Evolutionary conservation across 306 rosid species (phyloP).

Genomic region (Gastrolobium bilobum): DNA sequence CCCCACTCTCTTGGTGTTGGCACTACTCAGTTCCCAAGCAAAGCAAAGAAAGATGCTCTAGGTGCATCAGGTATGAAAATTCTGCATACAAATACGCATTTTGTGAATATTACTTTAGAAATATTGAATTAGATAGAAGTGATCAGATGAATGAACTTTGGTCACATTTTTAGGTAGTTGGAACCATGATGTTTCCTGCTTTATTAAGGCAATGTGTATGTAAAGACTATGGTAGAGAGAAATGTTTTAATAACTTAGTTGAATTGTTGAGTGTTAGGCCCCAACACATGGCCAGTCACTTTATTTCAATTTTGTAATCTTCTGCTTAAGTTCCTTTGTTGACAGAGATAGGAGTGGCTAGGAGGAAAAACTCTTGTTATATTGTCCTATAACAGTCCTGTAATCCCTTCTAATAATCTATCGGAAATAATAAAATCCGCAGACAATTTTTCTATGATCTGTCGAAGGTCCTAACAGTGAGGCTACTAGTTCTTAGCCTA

Average conservation of each 20-base stretch:
- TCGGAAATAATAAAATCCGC: no score
- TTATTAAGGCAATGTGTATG: not conserved
- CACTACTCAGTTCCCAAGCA: not conserved
- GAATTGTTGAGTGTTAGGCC: not conserved
- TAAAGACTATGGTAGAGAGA: not conserved
- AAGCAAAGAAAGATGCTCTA: not conserved
- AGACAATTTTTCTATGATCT: no score
- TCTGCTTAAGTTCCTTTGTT: no score
- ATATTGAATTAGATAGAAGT: conserved; percentile 28
- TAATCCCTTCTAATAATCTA: no score
- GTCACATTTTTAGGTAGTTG: conserved; percentile 8
- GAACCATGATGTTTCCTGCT: conserved; percentile 16
- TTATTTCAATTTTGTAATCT: no score
- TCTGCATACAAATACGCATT: not conserved
- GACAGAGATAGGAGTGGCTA: no score
- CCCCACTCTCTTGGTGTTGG: not conserved
- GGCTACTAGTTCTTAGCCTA: not conserved
- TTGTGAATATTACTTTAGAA: not conserved
- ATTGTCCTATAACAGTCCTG: no score
- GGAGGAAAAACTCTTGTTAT: no score
- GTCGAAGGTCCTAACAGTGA: no score
- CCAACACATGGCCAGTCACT: no score
- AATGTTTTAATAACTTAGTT: not conserved
- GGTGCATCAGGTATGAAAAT: conserved; percentile 43
- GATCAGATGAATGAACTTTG: not conserved